Conservation (phyloP, 2,329 filamentous ascomycete genomes). For the Fusarium verticillioides region DNA sequence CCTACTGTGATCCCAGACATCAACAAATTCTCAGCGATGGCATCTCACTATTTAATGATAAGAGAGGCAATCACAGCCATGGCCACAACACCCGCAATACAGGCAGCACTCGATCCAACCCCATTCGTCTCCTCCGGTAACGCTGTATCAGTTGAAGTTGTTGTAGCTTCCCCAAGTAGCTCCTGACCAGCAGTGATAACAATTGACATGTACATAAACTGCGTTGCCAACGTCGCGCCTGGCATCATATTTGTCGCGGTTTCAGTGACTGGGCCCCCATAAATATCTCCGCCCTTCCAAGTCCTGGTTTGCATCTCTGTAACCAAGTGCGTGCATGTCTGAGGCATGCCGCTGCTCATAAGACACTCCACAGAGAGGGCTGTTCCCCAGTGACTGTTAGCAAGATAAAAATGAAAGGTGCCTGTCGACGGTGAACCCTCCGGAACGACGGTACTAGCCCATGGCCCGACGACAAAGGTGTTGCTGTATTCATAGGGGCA, state of each 20-base stretch:
- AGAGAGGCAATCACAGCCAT: background rate
- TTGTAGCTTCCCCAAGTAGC: background rate
- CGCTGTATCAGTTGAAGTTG: background rate
- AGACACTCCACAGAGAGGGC: background rate
- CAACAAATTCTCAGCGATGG: accelerated
- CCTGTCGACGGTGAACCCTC: background rate
- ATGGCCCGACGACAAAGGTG: conserved; percentile 13
- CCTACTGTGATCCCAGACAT: accelerated
- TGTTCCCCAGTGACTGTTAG: accelerated
- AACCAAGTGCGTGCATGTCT: background rate
- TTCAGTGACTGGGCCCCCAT: background rate
- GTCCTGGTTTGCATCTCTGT: no score
- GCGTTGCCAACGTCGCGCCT: background rate
- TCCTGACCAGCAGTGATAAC: background rate
- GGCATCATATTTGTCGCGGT: no score
- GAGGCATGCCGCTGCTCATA: background rate
- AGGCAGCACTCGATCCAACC: background rate
- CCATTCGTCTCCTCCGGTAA: background rate
- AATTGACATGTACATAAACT: background rate
- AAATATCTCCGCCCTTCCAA: background rate
- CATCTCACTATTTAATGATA: accelerated
- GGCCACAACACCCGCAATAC: background rate
- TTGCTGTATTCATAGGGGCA: background rate
- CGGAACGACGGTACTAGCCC: conserved; percentile 1
- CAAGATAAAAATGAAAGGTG: background rate